These are phyloP conservation scores for Astrothelium subdiscretum DNA, from an alignment of 495 filamentous ascomycete species.

Conservation along the genomic window DNA sequence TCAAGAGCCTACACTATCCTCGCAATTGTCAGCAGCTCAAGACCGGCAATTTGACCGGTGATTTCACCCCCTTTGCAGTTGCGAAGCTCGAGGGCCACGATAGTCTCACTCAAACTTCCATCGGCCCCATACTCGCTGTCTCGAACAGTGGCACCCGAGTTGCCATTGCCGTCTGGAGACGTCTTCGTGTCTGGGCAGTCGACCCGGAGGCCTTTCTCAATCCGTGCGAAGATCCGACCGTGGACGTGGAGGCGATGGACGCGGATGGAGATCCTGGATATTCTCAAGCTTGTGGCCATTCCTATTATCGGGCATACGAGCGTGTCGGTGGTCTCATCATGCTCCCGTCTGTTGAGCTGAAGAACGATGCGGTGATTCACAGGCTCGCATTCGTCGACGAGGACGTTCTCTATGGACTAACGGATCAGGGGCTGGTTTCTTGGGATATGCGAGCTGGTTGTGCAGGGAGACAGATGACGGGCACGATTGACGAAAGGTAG, in stretches of 20 bases:
- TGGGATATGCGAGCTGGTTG: slow-evolving; percentile 1
- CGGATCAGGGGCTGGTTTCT: not conserved
- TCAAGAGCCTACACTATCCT: not conserved
- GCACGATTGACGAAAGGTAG: not conserved
- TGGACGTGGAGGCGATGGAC: not conserved
- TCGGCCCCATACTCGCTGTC: not conserved
- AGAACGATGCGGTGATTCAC: not conserved
- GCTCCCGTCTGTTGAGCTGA: not conserved
- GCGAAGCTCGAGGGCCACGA: not conserved
- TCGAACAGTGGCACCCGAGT: not conserved
- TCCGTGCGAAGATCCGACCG: not conserved
- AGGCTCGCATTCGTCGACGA: not conserved
- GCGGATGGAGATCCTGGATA: not conserved
- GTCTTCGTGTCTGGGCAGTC: not conserved
- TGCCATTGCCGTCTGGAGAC: not conserved
- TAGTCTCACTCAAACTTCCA: not conserved
- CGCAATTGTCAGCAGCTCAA: not conserved
- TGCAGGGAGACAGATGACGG: not conserved
- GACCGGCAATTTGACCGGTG: not conserved
- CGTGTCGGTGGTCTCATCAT: not conserved
- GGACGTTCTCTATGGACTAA: not conserved
- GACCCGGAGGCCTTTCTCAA: not conserved
- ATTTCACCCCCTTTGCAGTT: not conserved
- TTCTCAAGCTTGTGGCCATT: not conserved
- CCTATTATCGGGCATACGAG: not conserved